Base-by-base conservation (phyloP, 1,284 basidiomycete species). In the Marasmius fiardii region DNA sequence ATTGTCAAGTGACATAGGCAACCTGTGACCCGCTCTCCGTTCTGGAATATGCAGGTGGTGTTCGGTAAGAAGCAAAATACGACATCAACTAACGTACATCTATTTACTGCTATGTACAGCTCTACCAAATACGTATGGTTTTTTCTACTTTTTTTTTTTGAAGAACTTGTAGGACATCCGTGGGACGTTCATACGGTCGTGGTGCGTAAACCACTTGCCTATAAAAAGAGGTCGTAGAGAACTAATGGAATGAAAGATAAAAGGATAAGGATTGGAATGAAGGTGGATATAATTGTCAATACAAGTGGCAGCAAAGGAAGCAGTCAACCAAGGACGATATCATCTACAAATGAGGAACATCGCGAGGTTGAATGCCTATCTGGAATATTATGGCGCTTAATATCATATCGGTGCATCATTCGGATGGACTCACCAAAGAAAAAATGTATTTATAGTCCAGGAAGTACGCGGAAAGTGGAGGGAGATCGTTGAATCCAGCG, bases 391-490 rank as follows among this genome's bases (percentile, higher is more conserved):
- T n/a, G 16, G 12, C 39, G 16, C 4, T 41, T 4, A 12, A 5
- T 14, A 41, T n/a, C 16, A 41, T 4, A 4, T n/a, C 5, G 6
- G 14, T 12, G 4, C 39, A 21, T n/a, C 4, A 14, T 41, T 21
- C 6, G 39, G 14, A n/a, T 4, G 39, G 12, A 44, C 43, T 44
- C 43, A 44, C 43, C 5, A 31, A 31, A 10, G 28, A 41, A 16
- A 16, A 41, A 37, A 23, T 28, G 52, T 72, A 88, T 68, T 87
- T 87, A 72, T 88, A 90, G 6, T 86, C 82, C 53, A 92, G 77
- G 71, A 92, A 92, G 65, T 92, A 92, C 1, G 90, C 87, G 2
- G 90, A 91, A 20, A 92, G 75, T 8, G 90, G 88, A 34, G 90
- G 88, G 33, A 92, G 75, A 68, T 92, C 90, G 64, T 91, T 92